These are phyloP conservation scores for Avicennia marina DNA, from an alignment of 257 asterid species.

Conservation along the genomic window DNA sequence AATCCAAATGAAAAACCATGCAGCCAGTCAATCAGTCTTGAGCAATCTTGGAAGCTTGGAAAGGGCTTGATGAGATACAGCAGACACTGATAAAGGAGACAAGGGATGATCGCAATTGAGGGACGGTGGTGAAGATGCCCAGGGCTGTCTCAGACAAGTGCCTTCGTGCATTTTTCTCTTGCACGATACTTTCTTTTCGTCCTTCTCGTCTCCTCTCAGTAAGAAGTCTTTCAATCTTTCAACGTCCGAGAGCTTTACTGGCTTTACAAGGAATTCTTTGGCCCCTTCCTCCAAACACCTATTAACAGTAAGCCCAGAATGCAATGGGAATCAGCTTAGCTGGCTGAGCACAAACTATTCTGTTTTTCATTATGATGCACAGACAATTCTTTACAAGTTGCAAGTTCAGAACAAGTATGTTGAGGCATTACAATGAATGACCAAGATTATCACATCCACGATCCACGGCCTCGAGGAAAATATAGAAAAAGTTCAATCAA, in stretches of 20 bases:
- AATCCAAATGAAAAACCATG: not conserved
- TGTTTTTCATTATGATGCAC: no score
- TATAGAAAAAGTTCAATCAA: no score
- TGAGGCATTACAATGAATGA: no score
- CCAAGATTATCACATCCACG: no score
- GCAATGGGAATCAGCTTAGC: not conserved
- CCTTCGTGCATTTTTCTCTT: conserved; percentile 45
- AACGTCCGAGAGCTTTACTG: conserved; percentile 72
- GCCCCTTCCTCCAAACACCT: conserved; percentile 95
- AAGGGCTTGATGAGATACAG: conserved; percentile 7
- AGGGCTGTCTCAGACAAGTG: conserved; percentile 6
- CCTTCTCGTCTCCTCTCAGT: conserved; percentile 32
- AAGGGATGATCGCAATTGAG: conserved; percentile 8
- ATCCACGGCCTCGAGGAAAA: no score
- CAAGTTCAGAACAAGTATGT: no score
- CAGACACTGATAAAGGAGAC: conserved; percentile 10
- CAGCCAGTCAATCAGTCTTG: conserved; percentile 1
- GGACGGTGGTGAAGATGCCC: conserved; percentile 12
- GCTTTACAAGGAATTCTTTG: conserved; percentile 76
- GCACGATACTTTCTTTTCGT: conserved; percentile 16
- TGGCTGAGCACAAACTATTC: not conserved
- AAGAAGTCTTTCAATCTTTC: conserved; percentile 51
- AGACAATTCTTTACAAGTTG: no score
- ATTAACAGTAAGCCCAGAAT: no score
- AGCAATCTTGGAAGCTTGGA: conserved; percentile 28